Evolutionary conservation across 495 filamentous ascomycete genomes (phyloP), one percentile per base, ranked within the genome.

Genomic region (Darksidea phi): DNA sequence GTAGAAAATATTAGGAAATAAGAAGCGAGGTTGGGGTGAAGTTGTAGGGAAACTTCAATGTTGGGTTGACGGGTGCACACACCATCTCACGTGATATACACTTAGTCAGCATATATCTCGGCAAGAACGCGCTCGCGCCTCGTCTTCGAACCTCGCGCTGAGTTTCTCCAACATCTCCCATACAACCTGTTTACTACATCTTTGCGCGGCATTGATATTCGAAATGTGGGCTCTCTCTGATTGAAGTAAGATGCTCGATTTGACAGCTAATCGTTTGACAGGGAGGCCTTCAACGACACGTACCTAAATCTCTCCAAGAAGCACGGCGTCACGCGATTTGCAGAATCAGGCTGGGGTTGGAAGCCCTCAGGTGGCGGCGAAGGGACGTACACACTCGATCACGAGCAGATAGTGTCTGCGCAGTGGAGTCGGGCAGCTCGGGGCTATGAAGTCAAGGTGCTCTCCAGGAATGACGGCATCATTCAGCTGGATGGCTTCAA

Each of bases 251-350:
- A 43, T 43, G 41, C 15, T 43, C 18, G 4, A 43, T 4, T 6
- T n/a, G 46, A 49, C 46, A 43, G 41, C 41, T 43, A 20, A 43
- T 43, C 18, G 18, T 43, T 13, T 23, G 2, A 5, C 57, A 88
- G 83, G 85, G 94, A 98, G 83, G 90, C 84, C 71, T 99, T 99
- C 71, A 91, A 97, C 69, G 89, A 88, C 71, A 96, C 97, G 77
- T 88, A 94, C 74, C 83, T 99, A 59, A 92, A 99, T 73, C 80
- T 99, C 25, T 96, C 91, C 48, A 90, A 89, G 71, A 86, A 90
- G 68, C 79, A 84, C 13, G 95, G 95, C 61, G 93, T 89, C 79
- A 96, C 90, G 78, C 86, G 93, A 68, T 89, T 99, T 66, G 91
- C 90, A 42, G 93, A 96, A 61, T 89, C 83, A 52, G 95, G 95